These are phyloP conservation scores for Cerioporus squamosus DNA, from an alignment of 1,284 basidiomycete genomes.

Conservation along the genomic window DNA sequence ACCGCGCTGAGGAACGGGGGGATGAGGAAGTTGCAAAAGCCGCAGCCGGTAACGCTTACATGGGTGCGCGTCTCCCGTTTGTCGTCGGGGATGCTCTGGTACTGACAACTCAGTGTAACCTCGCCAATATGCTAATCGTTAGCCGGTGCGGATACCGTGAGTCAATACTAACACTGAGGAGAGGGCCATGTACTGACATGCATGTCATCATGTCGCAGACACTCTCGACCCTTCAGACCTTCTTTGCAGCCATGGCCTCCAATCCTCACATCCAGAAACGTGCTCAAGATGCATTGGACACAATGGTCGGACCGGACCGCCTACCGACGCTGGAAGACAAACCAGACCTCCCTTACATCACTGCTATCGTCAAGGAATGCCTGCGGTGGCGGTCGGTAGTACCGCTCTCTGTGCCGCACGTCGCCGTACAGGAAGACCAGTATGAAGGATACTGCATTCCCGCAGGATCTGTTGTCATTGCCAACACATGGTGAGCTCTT, in stretches of 20 bases:
- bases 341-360: slow-evolving; percentile 18
- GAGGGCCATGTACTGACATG: background rate
- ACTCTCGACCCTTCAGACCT: slow-evolving; percentile 8
- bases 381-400: slow-evolving; percentile 26
- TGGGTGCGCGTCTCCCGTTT: background rate
- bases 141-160: slow-evolving; percentile 4
- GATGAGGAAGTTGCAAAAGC: background rate
- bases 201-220: background rate
- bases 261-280: slow-evolving; percentile 28
- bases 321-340: slow-evolving; percentile 23
- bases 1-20: background rate
- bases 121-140: background rate
- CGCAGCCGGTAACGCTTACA: background rate
- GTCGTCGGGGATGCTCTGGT: too few relatives aligned
- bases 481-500: slow-evolving; percentile 22
- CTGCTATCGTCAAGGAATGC: slow-evolving; percentile 20
- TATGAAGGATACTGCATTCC: slow-evolving; percentile 28
- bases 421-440: slow-evolving; percentile 21
- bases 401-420: slow-evolving; percentile 22
- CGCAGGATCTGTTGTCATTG: slow-evolving; percentile 20
- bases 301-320: slow-evolving; percentile 20
- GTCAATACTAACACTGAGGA: background rate
- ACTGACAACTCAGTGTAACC: too few relatives aligned
- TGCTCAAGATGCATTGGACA: slow-evolving; percentile 36
- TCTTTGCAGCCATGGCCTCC: slow-evolving; percentile 28